Evolutionary conservation across 176 grass and related monocot genomes (phyloP).

Genomic region (Ensete glaucum): DNA sequence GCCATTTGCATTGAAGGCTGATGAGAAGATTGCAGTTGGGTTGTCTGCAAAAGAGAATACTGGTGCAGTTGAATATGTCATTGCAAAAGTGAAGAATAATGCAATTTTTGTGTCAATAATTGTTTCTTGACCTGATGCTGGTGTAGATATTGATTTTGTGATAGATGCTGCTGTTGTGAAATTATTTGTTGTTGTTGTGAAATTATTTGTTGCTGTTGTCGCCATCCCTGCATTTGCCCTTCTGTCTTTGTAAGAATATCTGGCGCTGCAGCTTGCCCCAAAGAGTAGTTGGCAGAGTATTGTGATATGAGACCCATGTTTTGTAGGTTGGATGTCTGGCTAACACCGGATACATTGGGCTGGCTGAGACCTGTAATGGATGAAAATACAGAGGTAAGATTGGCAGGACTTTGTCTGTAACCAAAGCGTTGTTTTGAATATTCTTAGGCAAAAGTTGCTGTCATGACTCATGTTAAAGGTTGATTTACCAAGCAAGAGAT

Average conservation of each 20-base stretch:
- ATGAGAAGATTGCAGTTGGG: slow-evolving; percentile 57
- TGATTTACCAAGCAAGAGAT: slow-evolving; percentile 51
- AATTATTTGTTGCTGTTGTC: slow-evolving; percentile 14
- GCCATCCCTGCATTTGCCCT: slow-evolving; percentile 61
- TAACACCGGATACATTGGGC: slow-evolving; percentile 26
- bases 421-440: slow-evolving; percentile 32
- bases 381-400: neutral
- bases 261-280: slow-evolving; percentile 34
- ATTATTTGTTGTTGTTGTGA: slow-evolving; percentile 10
- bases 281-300: slow-evolving; percentile 40
- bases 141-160: slow-evolving; percentile 55
- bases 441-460: slow-evolving; percentile 33
- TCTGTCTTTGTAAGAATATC: slow-evolving; percentile 63
- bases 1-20: slow-evolving; percentile 66
- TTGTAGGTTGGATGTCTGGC: slow-evolving; percentile 50
- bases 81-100: slow-evolving; percentile 43
- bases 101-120: slow-evolving; percentile 48
- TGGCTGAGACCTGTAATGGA: slow-evolving; percentile 35
- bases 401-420: slow-evolving; percentile 36
- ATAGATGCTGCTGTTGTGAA: slow-evolving; percentile 44
- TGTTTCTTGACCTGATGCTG: slow-evolving; percentile 53
- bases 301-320: slow-evolving; percentile 41
- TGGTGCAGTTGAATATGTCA: slow-evolving; percentile 58
- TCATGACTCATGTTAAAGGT: slow-evolving; percentile 23
- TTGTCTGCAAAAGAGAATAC: slow-evolving; percentile 53